Evolutionary conservation across 208 protist species (phyloP).

Genomic region (Lotmaria passim): DNA sequence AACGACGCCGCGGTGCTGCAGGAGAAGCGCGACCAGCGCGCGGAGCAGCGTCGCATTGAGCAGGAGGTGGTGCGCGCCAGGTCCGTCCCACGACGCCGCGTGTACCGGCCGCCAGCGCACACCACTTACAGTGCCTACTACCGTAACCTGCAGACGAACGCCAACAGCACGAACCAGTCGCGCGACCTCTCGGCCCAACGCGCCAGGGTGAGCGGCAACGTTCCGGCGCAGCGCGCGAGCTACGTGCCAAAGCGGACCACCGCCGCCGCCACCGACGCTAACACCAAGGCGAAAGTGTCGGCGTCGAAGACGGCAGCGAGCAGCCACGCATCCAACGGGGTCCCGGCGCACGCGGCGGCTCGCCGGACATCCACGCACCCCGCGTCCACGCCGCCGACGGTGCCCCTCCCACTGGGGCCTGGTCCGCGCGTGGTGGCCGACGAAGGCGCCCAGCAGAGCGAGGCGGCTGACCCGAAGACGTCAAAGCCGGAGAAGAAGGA

Average conservation of each 20-base stretch:
- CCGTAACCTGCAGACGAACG: slow-evolving; percentile 17
- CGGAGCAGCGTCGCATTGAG: slow-evolving; percentile 25
- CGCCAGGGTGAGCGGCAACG: not conserved
- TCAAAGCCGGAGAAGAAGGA: not conserved
- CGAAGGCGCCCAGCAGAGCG: not conserved
- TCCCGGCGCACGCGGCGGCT: slow-evolving; percentile 2
- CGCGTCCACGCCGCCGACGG: slow-evolving; percentile 1
- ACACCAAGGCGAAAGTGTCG: not conserved
- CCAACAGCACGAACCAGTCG: slow-evolving; percentile 7
- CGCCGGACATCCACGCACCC: slow-evolving; percentile 3
- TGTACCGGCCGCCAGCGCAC: slow-evolving; percentile 10
- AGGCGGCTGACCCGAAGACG: not conserved
- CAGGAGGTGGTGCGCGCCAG: slow-evolving; percentile 14
- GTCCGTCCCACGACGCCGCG: slow-evolving; percentile 1
- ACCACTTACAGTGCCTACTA: slow-evolving; percentile 21
- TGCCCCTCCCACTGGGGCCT: slow-evolving; percentile 14
- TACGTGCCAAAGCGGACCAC: slow-evolving; percentile 4
- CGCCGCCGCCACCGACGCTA: not conserved
- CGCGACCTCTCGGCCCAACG: slow-evolving; percentile 7
- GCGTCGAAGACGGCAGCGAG: slow-evolving; percentile 5
- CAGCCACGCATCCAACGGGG: not conserved
- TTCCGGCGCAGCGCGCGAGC: slow-evolving; percentile 15
- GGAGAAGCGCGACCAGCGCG: slow-evolving; percentile 24
- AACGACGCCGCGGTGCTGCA: slow-evolving; percentile 35
- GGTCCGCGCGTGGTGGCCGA: slow-evolving; percentile 9